Percentiles rank a stretch among this genome's conserved stretches.
phyloP scores from a whole-genome alignment of 2,329 filamentous ascomycete genomes.

The Phyllosticta citribraziliensis region DNA sequence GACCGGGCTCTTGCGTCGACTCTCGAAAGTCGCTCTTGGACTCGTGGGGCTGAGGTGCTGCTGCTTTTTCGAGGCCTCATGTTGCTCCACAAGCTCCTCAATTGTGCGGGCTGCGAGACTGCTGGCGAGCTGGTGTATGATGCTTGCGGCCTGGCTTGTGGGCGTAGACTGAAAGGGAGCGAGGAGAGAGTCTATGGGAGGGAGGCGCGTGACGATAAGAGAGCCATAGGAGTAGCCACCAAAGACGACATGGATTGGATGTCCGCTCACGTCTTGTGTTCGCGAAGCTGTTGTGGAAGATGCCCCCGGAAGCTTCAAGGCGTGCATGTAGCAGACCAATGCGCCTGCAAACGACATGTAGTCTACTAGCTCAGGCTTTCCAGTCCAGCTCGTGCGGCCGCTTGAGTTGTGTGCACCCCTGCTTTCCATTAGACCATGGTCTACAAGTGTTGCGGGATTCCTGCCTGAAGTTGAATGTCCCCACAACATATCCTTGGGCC shows the following conservation, averaged over 20 bases:
- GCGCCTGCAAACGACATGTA: constrained; percentile 79
- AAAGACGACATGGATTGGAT: constrained; percentile 42
- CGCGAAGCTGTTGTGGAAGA: neutral
- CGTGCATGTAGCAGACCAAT: constrained; percentile 56
- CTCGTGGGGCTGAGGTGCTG: constrained; percentile 11
- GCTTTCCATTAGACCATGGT: neutral
- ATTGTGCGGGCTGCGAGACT: constrained; percentile 57
- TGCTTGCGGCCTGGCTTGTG: constrained; percentile 48
- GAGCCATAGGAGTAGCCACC: constrained; percentile 89
- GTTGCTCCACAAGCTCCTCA: constrained; percentile 26
- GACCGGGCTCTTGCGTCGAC: constrained; percentile 16
- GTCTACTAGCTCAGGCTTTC: constrained; percentile 68
- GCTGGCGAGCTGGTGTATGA: constrained; percentile 61
- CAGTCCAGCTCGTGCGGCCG: constrained; percentile 80
- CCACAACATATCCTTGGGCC: constrained; percentile 62
- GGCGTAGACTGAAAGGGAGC: constrained; percentile 44
- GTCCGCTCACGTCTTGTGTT: neutral
- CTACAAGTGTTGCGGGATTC: neutral
- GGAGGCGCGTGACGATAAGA: constrained; percentile 65
- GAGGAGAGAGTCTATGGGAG: constrained; percentile 48
- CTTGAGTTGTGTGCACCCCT: constrained; percentile 22
- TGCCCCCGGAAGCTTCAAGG: neutral
- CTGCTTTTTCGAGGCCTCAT: constrained; percentile 10
- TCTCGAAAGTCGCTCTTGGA: neutral
- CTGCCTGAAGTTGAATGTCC: constrained; percentile 78